Evolutionary conservation across 352 stramenopile genomes (phyloP), one percentile per base, ranked within the genome.

Genomic region (Phytophthora fragariaefolia): DNA sequence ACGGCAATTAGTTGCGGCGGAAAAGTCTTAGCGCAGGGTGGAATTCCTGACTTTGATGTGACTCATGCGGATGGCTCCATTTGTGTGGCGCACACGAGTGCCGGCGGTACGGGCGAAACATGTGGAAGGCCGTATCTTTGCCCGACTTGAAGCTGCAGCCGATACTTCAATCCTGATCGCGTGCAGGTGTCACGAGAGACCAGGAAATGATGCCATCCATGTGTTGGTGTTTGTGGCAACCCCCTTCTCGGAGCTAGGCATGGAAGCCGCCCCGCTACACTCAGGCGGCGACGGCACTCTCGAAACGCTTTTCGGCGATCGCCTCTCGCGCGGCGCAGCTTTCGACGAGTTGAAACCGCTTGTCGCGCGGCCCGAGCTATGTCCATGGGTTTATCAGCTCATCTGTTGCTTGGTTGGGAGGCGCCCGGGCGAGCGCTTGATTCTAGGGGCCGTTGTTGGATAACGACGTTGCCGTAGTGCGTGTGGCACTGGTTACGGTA

Each of bases 111-210:
- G 30, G 1, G n/a, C 30, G 15, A 48, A 58, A 58, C 2, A 48
- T 48, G n/a, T 18, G 40, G 40, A 26, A 18, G 46, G 30, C 7
- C 59, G 23, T 68, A 36, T 9, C 59, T 67, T 56, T 67, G 28
- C 36, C n/a, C 52, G 51, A 59, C 53, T 69, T 69, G 61, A 69
- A 53, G n/a, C 15, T n/a, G 27, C 43, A 18, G 13, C 1, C 32
- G n/a, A 69, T 69, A 63, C 52, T 58, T 63, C 53, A 52, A 45
- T 27, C 43, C 54, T n/a, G n/a, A 69, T 51, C 52, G 36, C 4
- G 15, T n/a, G 15, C 20, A 20, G 36, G 15, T 17, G 36, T 43
- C 36, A 43, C 36, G 15, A 10, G 13, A 43, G 9, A 13, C 15
- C 15, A 17, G 36, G 15, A 5, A 13, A 20, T 43, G 36, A 43